Evolutionary conservation across 495 filamentous ascomycete species (phyloP), one percentile per base, ranked within the genome.

Genomic region (Lindgomyces ingoldianus): DNA sequence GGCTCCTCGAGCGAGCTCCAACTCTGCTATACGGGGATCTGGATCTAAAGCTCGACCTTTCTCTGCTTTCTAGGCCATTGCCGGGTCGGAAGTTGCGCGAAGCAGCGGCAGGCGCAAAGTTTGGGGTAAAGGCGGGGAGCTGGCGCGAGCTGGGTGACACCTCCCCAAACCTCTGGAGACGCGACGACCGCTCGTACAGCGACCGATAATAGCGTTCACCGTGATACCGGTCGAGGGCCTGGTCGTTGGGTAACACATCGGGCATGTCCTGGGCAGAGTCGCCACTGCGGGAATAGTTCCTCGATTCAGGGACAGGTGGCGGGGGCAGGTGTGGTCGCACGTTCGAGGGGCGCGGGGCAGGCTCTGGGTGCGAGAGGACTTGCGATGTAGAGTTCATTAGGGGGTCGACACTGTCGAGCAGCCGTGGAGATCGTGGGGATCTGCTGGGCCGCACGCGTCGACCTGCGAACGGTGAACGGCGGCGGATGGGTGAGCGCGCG

Each of bases 401-500:
- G 11, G 18, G 3, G 54, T 27, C 25, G 22, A 47, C 12, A n/a
- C 11, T 56, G 16, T 57, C 53, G 51, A 48, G 47, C 24, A 47
- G 48, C 22, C 62, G 26, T 19, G 62, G 62, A 1, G 67, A 70
- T 57, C 62, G 27, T 24, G 47, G 62, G 25, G 56, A 65, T 39
- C 58, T 64, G 65, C 48, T 42, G 59, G 30, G 29, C 30, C 67
- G 67, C 12, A 51, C 67, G 67, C 62, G 68, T 57, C 57, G 62
- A 52, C 51, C 56, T 49, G 67, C 81, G 81, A 57, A 79, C 69
- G 52, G 75, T 74, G 60, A 75, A 62, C 57, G 62, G 33, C 68
- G 64, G 58, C 90, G 85, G 65, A 95, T 95, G 6, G 86, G 72
- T 24, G 90, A 93, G 70, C 91, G 88, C 65, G 84, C 78, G 60